phyloP scores from a whole-genome alignment of 2,329 filamentous ascomycete genomes.

The Colletotrichum lentis region DNA sequence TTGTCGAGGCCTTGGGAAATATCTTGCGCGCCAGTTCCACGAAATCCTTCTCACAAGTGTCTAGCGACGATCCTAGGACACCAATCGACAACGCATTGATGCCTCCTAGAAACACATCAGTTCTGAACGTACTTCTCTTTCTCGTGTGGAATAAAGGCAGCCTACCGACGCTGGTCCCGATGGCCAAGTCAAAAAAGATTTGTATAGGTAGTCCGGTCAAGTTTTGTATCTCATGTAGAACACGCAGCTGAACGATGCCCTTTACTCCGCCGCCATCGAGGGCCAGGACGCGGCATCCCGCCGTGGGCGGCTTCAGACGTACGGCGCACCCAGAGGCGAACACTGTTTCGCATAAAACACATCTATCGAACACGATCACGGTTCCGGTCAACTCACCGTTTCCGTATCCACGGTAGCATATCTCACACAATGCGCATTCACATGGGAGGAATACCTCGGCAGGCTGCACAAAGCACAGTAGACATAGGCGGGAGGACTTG shows the following conservation, averaged over 20 bases:
- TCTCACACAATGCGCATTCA: slow-evolving; percentile 14
- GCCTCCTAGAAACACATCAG: slow-evolving; percentile 3
- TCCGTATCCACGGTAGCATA: slow-evolving; percentile 9
- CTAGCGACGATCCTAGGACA: slow-evolving; percentile 4
- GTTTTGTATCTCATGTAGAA: slow-evolving; percentile 43
- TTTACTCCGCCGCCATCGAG: slow-evolving; percentile 45
- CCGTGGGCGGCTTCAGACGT: slow-evolving; percentile 13
- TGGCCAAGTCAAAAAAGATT: slow-evolving; percentile 13
- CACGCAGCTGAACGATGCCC: slow-evolving; percentile 44
- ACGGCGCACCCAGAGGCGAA: slow-evolving; percentile 10
- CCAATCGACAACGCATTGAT: slow-evolving; percentile 12
- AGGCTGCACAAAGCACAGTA: slow-evolving; percentile 4
- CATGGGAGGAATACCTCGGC: slow-evolving; percentile 12
- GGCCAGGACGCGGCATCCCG: slow-evolving; percentile 15
- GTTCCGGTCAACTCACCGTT: background rate
- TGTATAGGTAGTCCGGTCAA: slow-evolving; percentile 31
- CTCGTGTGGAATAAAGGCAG: background rate
- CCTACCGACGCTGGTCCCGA: slow-evolving; percentile 18
- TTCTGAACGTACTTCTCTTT: background rate
- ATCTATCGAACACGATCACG: background rate
- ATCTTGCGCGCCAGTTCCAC: slow-evolving; percentile 5
- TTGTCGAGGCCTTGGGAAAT: slow-evolving; percentile 10
- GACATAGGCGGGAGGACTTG: slow-evolving; percentile 4
- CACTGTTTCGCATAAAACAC: background rate
- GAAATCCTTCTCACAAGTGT: slow-evolving; percentile 9